phyloP scores from a whole-genome alignment of 2,329 filamentous ascomycete species.

The Fusarium papillatum region DNA sequence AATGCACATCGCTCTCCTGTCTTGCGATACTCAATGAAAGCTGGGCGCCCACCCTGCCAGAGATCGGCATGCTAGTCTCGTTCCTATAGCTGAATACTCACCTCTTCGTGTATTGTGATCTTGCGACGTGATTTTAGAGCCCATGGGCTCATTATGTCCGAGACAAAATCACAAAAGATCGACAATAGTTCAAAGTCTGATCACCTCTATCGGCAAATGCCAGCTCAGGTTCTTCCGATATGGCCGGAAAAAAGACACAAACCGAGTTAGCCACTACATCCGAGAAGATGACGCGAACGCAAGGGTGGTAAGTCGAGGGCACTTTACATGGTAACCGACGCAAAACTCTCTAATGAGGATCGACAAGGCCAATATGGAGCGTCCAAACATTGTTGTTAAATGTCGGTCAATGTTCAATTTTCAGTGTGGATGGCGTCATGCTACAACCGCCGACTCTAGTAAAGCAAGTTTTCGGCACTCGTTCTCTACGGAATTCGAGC shows the following conservation, averaged over 20 bases:
- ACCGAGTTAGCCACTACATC: neutral
- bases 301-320: neutral
- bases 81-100: neutral
- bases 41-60: neutral
- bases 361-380: neutral
- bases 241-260: neutral
- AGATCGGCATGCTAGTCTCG: neutral
- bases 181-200: neutral
- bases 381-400: neutral
- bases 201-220: neutral
- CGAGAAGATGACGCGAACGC: neutral
- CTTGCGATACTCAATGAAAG: neutral
- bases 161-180: conserved; percentile 1
- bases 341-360: neutral
- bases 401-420: neutral
- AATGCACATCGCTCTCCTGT: neutral
- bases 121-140: neutral
- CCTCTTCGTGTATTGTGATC: neutral
- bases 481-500: neutral
- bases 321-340: neutral
- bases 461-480: neutral
- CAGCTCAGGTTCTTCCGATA: neutral
- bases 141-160: neutral
- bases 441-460: neutral
- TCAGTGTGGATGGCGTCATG: neutral